Evolutionary conservation across 2,329 filamentous ascomycete species (phyloP).

Genomic region (Hirsutella rhossiliensis): DNA sequence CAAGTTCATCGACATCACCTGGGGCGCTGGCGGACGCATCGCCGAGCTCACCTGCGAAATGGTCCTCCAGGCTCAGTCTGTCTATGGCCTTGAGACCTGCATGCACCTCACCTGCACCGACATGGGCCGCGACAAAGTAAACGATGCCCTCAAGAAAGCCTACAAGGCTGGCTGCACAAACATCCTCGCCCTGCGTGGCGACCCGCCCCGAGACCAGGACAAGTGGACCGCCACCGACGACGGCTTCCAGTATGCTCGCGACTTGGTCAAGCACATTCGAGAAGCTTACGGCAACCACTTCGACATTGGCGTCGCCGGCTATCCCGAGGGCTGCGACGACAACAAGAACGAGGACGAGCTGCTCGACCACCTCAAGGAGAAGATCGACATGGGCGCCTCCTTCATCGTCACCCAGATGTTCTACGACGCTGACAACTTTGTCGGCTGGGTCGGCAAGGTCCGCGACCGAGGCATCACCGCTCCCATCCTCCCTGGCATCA

Average conservation of each 20-base stretch:
- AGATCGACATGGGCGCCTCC: conserved; percentile 83
- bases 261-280: conserved; percentile 77
- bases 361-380: conserved; percentile 90
- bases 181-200: conserved; percentile 84
- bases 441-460: conserved; percentile 80
- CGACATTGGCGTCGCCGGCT: conserved; percentile 93
- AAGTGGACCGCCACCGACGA: conserved; percentile 83
- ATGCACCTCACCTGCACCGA: conserved; percentile 99
- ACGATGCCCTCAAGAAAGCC: conserved; percentile 74
- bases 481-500: conserved; percentile 77
- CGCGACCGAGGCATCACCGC: conserved; percentile 73
- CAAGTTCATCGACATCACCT: conserved; percentile 96
- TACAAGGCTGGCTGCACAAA: conserved; percentile 96
- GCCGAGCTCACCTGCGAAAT: conserved; percentile 94
- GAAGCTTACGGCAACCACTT: conserved; percentile 64
- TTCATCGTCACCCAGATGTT: conserved; percentile 99
- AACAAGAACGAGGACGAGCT: conserved; percentile 76
- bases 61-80: conserved; percentile 89
- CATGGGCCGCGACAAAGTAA: conserved; percentile 88
- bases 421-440: conserved; percentile 92
- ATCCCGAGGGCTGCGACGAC: conserved; percentile 91
- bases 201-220: conserved; percentile 86
- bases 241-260: conserved; percentile 83
- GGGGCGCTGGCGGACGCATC: conserved; percentile 87
- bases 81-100: conserved; percentile 93